These are phyloP conservation scores for Xylaria cubensis DNA, from an alignment of 495 filamentous ascomycete genomes.

Conservation along the genomic window DNA sequence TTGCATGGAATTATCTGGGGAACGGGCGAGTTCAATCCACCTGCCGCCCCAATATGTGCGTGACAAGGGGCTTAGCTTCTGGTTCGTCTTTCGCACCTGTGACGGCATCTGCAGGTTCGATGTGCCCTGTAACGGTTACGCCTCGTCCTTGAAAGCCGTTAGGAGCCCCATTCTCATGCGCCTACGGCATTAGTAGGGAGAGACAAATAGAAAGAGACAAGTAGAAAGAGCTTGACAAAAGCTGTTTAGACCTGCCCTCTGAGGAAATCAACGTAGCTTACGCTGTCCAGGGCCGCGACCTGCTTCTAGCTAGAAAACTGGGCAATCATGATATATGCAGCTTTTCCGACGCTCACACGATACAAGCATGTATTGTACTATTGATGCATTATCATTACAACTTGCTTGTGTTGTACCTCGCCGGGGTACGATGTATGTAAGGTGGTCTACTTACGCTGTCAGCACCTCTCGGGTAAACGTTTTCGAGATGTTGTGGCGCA, in stretches of 20 bases:
- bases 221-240: background rate
- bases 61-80: constrained; percentile 2
- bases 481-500: constrained; percentile 14
- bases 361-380: background rate
- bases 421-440: background rate
- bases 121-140: constrained; percentile 11
- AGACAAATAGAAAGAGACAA: background rate
- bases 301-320: background rate
- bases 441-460: background rate
- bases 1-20: constrained; percentile 16
- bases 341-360: background rate
- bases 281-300: background rate
- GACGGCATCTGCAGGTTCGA: constrained; percentile 21
- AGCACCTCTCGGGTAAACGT: constrained; percentile 9
- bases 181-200: constrained; percentile 3
- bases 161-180: constrained; percentile 15
- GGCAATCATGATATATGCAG: background rate
- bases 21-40: constrained; percentile 2
- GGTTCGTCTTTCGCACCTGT: background rate
- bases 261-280: constrained; percentile 7
- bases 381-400: background rate
- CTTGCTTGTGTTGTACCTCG: background rate
- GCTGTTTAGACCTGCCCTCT: constrained; percentile 16
- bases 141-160: background rate
- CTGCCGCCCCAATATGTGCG: constrained; percentile 12